These are phyloP conservation scores for Aspergillus nanangensis DNA, from an alignment of 495 filamentous ascomycete species.

Conservation along the genomic window DNA sequence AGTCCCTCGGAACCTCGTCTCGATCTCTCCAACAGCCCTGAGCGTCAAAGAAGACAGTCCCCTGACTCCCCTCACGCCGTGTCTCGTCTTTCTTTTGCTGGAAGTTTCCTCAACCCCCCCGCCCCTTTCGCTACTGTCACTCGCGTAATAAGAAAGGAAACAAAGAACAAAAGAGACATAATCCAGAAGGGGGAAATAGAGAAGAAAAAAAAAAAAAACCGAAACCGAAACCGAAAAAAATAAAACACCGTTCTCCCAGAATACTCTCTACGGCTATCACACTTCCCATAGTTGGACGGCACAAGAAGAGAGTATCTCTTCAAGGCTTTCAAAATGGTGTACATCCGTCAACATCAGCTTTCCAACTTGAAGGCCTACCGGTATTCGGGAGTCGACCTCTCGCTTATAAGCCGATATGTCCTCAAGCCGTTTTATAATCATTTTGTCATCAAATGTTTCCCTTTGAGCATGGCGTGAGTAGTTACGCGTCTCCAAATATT, in stretches of 20 bases:
- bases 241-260: not conserved
- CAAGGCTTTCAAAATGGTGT: slow-evolving; percentile 55
- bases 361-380: slow-evolving; percentile 87
- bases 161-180: no score
- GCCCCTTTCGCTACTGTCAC: not conserved
- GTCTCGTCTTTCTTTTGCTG: not conserved
- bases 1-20: no score
- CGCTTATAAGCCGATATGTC: slow-evolving; percentile 80
- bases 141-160: no score
- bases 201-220: not conserved
- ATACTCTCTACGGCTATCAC: not conserved
- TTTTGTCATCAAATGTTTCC: slow-evolving; percentile 88
- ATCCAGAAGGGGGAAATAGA: no score
- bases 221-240: not conserved
- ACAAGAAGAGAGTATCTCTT: not conserved
- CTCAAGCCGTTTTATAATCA: slow-evolving; percentile 98
- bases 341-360: slow-evolving; percentile 87
- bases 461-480: slow-evolving; percentile 87
- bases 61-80: not conserved
- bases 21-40: not conserved
- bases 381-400: slow-evolving; percentile 87
- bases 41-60: no score
- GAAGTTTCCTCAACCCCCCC: not conserved
- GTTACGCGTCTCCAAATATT: slow-evolving; percentile 12
- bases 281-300: not conserved